Conservation (phyloP, 148 eudicot genomes). For the Tetragonia tetragonoides region DNA sequence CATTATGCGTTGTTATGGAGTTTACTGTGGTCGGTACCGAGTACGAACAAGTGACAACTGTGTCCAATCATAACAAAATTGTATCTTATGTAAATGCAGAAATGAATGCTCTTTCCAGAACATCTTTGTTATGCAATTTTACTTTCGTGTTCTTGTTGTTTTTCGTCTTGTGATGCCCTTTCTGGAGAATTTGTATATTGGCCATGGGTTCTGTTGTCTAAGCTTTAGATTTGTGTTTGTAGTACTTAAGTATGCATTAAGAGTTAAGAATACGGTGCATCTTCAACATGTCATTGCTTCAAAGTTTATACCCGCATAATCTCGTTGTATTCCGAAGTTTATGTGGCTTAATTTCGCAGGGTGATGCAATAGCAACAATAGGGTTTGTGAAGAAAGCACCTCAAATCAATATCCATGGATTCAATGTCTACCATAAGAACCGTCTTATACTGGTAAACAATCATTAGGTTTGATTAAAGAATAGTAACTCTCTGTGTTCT, state of each 20-base stretch:
- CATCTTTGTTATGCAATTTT: neutral
- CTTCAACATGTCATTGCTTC: neutral
- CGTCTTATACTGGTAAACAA: constrained; percentile 79
- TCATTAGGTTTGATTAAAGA: too few species aligned
- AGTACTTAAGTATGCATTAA: too few species aligned
- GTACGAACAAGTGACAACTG: too few species aligned
- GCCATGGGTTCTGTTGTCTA: neutral
- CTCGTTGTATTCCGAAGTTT: neutral
- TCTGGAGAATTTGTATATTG: neutral
- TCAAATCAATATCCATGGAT: constrained; percentile 74
- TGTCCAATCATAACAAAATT: neutral
- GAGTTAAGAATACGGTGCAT: neutral
- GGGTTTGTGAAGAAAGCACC: constrained; percentile 97
- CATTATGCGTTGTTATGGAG: neutral
- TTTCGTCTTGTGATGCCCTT: neutral
- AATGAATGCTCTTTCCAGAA: neutral
- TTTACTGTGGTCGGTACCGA: neutral
- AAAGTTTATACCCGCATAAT: neutral
- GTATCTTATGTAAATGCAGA: neutral
- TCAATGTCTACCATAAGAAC: constrained; percentile 92
- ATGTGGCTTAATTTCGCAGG: constrained; percentile 49
- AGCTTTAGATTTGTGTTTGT: neutral
- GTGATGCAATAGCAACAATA: constrained; percentile 63
- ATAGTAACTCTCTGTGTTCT: neutral
- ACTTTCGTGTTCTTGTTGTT: neutral